A percentile compares a stretch with the other conserved stretches of the same genome.
Evolutionary conservation across 73 alveolate genomes (phyloP).

Genomic region (Tetrahymena thermophila): DNA sequence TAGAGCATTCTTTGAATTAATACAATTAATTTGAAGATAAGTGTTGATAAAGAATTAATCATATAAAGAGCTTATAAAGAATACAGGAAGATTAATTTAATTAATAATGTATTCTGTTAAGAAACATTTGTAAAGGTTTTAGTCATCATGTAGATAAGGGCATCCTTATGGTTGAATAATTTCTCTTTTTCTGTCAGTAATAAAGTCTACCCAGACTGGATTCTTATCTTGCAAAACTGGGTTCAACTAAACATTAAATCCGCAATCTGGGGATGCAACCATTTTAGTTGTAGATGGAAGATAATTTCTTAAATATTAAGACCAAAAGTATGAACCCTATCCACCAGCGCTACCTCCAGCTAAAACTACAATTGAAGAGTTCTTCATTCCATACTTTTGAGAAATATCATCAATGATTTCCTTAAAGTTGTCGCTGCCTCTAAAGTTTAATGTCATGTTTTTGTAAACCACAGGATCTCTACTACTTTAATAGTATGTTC

Average conservation of each 20-base stretch:
- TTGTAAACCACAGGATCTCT: conserved; percentile 6
- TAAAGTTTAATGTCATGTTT: background rate
- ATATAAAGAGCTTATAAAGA: conserved; percentile 23
- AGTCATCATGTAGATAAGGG: background rate
- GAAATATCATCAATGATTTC: conserved; percentile 7
- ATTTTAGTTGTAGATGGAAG: conserved; percentile 2
- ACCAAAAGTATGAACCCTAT: conserved; percentile 24
- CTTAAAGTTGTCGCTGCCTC: conserved; percentile 29
- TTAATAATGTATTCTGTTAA: conserved; percentile 13
- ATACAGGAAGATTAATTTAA: conserved; percentile 20
- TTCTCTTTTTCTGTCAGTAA: background rate
- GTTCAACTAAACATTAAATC: conserved; percentile 7
- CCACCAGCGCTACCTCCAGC: conserved; percentile 50
- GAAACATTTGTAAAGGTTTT: conserved; percentile 15
- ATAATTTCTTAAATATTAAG: conserved; percentile 13
- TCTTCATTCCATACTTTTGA: background rate
- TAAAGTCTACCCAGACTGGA: background rate
- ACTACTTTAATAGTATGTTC: conserved; percentile 33
- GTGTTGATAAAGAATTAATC: background rate
- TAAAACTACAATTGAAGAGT: background rate
- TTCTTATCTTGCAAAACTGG: background rate
- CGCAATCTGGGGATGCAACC: conserved; percentile 42
- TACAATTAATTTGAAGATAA: background rate
- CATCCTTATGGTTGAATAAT: background rate
- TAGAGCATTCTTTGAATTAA: background rate